phyloP scores from a whole-genome alignment of 2,329 filamentous ascomycete species.

The Taxawa tesnikishii region DNA sequence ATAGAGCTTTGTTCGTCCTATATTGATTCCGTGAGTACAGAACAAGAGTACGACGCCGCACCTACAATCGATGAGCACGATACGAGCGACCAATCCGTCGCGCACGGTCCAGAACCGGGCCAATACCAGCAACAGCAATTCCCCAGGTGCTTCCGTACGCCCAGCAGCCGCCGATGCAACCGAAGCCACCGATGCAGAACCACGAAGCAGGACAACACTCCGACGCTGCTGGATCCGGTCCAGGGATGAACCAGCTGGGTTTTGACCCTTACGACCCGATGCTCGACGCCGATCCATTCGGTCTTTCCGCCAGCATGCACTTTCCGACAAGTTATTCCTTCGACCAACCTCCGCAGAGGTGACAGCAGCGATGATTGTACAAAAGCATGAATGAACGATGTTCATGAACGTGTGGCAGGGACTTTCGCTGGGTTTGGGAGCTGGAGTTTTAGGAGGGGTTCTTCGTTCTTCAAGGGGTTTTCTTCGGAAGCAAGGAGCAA shows the following conservation, averaged over 20 bases:
- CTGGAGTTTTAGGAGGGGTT: too few species aligned
- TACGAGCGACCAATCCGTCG: constrained; percentile 46
- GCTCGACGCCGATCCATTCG: constrained; percentile 87
- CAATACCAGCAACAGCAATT: constrained; percentile 3
- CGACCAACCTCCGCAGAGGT: constrained; percentile 18
- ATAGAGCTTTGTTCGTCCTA: constrained; percentile 55
- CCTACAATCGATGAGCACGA: constrained; percentile 55
- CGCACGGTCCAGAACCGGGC: constrained; percentile 26
- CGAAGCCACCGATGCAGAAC: neutral
- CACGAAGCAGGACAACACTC: constrained; percentile 5
- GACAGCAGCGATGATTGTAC: constrained; percentile 1
- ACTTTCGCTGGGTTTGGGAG: too few species aligned
- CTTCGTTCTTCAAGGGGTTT: too few species aligned
- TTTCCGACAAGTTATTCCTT: constrained; percentile 78
- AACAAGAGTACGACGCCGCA: constrained; percentile 93
- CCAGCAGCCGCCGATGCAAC: neutral
- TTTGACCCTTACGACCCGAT: constrained; percentile 72
- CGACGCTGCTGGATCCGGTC: too few species aligned
- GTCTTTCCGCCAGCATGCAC: constrained; percentile 86
- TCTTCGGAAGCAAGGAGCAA: too few species aligned
- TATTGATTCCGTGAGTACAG: constrained; percentile 59
- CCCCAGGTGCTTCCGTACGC: neutral
- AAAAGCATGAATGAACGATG: constrained; percentile 1
- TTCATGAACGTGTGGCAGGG: neutral
- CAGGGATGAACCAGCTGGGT: constrained; percentile 34